Evolutionary conservation across 305 asterid species (phyloP).

Genomic region (Solanum aculeatissimum): DNA sequence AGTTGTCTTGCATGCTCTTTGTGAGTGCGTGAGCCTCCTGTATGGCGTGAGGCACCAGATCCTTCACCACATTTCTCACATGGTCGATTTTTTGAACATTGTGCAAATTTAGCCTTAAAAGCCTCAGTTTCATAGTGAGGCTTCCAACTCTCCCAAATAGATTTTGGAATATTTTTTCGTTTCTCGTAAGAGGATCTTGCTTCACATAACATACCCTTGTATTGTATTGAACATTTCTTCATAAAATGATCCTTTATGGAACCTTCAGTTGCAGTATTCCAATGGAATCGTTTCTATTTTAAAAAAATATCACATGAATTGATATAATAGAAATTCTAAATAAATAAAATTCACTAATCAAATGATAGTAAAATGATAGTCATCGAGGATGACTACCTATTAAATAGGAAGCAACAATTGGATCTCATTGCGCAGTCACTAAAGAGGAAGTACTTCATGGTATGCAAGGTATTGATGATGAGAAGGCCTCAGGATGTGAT

Average conservation of each 20-base stretch:
- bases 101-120: neutral
- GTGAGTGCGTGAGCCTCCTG: neutral
- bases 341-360: too few relatives aligned
- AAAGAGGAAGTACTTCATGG: too few relatives aligned
- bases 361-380: too few relatives aligned
- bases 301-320: too few relatives aligned
- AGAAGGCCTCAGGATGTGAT: too few relatives aligned
- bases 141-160: neutral
- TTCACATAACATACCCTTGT: neutral
- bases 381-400: too few relatives aligned
- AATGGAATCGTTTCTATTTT: neutral
- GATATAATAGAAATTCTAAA: too few relatives aligned
- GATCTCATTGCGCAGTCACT: too few relatives aligned
- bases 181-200: neutral
- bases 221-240: neutral
- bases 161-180: neutral
- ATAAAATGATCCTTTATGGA: neutral
- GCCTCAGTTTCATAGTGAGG: neutral
- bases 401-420: too few relatives aligned
- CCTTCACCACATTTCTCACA: neutral
- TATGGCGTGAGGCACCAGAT: neutral
- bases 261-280: neutral
- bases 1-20: neutral
- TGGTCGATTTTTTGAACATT: neutral
- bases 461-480: too few relatives aligned